Base-by-base conservation (phyloP, 2,329 filamentous ascomycete species). In the Aspergillus chevalieri region DNA sequence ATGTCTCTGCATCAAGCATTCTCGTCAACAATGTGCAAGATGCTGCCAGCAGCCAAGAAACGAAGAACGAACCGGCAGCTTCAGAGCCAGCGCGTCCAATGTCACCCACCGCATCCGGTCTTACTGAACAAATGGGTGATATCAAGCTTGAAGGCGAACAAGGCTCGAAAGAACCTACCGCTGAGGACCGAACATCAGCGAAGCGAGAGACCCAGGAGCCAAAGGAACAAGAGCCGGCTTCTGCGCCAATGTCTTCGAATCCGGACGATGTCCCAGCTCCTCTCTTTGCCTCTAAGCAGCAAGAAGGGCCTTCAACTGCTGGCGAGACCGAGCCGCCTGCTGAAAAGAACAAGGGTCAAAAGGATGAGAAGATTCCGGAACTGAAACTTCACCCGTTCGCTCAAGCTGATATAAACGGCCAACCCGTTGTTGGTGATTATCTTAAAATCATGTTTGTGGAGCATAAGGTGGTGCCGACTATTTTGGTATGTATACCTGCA, bases 371-470 rank as follows among this genome's bases (percentile, higher is more conserved):
- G 46, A 57, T 64, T n/a, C 49, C 54, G 12, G 60, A 57, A 4
- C 60, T 64, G 24, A 58, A 63, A 26, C 47, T 57, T 41, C 51
- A 57, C 38, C 57, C 61, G 19, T 72, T 75, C 21, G 78, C 82
- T 50, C 81, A 84, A 54, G 72, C 77, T 14, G 82, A 84, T 55
- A 66, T 75, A 24, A 79, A 84, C 57, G 82, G 82, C 6, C 78
- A 80, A 28, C 87, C 90, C 2, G 90, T 98, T 19, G 93, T 98
- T 9, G 93, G 93, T 46, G 93, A 98, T 68, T 87, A 86, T 61
- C 76, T 98, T 52, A 98, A 98, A 74, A 91, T 93, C 69, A 90
- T 92, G 72, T 97, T 98, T 73, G 91, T 97, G 21, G 86, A 96
- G 68, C 84, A 97, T 69, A 83, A 84, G 57, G 93, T 98, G 55